A percentile compares a stretch with the other conserved stretches of the same genome.
Conservation (phyloP, 2,329 filamentous ascomycete species). For the Claviceps sp. region DNA sequence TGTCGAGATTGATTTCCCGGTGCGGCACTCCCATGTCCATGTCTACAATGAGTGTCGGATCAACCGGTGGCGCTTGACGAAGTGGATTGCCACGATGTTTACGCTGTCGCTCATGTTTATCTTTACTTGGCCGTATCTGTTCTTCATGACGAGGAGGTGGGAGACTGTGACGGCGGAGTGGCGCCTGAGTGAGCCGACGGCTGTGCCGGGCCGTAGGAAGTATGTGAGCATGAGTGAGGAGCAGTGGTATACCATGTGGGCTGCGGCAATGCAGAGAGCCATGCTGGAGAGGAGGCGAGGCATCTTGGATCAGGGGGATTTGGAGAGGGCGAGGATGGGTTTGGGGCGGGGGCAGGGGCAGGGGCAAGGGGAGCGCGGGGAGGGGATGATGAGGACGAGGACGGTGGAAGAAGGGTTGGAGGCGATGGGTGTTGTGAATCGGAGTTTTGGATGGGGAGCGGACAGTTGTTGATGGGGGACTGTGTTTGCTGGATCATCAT, state of each 20-base stretch:
- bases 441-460: slow-evolving; percentile 39
- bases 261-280: slow-evolving; percentile 42
- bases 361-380: slow-evolving; percentile 19
- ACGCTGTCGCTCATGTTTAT: slow-evolving; percentile 55
- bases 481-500: too few relatives aligned
- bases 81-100: slow-evolving; percentile 52
- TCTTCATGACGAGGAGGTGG: slow-evolving; percentile 53
- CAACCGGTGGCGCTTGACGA: slow-evolving; percentile 51
- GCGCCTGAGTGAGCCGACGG: slow-evolving; percentile 24
- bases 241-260: slow-evolving; percentile 52
- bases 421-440: slow-evolving; percentile 38
- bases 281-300: slow-evolving; percentile 44
- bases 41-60: slow-evolving; percentile 49
- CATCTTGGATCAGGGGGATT: slow-evolving; percentile 42
- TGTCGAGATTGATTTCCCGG: slow-evolving; percentile 44
- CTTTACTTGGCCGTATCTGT: slow-evolving; percentile 57
- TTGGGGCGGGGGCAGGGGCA: slow-evolving; percentile 12
- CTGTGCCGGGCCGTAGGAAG: slow-evolving; percentile 17
- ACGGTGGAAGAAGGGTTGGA: slow-evolving; percentile 34
- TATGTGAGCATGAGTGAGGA: slow-evolving; percentile 43
- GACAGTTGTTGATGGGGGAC: slow-evolving; percentile 8
- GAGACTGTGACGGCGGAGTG: slow-evolving; percentile 50
- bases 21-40: slow-evolving; percentile 41
- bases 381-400: slow-evolving; percentile 27
- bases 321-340: slow-evolving; percentile 25